Evolutionary conservation across 192 early-diverging fungal species (phyloP).

Genomic region (Umbelopsis sp.): DNA sequence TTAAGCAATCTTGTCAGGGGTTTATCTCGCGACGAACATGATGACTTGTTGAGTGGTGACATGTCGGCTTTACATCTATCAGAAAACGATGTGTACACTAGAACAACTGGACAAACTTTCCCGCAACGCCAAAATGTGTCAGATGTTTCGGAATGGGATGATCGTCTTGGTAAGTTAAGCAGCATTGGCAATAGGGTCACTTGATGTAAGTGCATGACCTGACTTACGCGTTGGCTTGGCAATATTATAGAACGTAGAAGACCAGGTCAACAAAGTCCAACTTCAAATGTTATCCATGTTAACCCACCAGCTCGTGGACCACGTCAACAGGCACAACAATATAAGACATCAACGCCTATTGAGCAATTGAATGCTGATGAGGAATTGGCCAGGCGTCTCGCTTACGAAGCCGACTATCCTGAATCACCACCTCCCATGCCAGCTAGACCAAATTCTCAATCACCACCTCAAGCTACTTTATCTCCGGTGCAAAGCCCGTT

Average conservation of each 20-base stretch:
- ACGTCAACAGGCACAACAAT: background rate
- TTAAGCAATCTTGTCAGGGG: conserved; percentile 13
- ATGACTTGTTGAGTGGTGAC: conserved; percentile 37
- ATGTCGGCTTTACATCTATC: conserved; percentile 39
- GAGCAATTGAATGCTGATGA: conserved; percentile 54
- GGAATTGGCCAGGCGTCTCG: conserved; percentile 53
- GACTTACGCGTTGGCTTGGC: background rate
- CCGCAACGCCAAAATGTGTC: conserved; percentile 1
- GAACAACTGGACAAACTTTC: conserved; percentile 19
- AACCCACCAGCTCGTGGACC: background rate
- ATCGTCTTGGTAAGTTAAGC: conserved; percentile 22
- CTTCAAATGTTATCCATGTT: conserved; percentile 9
- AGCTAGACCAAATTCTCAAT: background rate
- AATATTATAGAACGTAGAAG: background rate
- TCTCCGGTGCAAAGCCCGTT: background rate
- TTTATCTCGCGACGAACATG: conserved; percentile 32
- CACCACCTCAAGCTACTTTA: background rate
- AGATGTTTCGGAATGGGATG: conserved; percentile 12
- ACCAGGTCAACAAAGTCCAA: background rate
- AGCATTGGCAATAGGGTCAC: background rate
- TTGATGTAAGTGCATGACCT: background rate
- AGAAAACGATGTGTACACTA: conserved; percentile 37
- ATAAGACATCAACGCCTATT: conserved; percentile 40
- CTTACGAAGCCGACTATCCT: conserved; percentile 18
- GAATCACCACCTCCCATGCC: background rate